Conservation (phyloP, 1,284 basidiomycete species). For the Ceratorhiza oryzae-sativae region DNA sequence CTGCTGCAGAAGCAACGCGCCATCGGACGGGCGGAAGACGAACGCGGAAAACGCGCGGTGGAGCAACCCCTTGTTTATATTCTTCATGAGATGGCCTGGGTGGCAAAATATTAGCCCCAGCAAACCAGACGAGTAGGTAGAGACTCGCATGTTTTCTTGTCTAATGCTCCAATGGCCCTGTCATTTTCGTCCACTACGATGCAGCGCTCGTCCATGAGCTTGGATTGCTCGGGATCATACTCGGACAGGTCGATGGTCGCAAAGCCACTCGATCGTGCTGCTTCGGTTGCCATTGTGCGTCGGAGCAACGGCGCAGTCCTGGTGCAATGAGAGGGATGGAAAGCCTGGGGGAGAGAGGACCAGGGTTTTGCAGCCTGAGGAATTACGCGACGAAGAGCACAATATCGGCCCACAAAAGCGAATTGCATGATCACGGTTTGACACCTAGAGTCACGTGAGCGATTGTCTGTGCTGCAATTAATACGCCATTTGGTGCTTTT, state of each 20-base stretch:
- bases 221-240: slow-evolving; percentile 82
- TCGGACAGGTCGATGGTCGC: slow-evolving; percentile 73
- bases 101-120: not conserved
- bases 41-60: slow-evolving; percentile 99
- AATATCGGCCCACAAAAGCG: slow-evolving; percentile 32
- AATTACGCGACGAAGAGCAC: slow-evolving; percentile 8
- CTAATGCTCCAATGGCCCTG: slow-evolving; percentile 85
- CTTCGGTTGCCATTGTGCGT: slow-evolving; percentile 34
- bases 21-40: slow-evolving; percentile 93
- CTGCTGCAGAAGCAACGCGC: slow-evolving; percentile 94
- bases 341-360: not conserved
- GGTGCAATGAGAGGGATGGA: not conserved
- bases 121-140: not conserved
- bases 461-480: not conserved
- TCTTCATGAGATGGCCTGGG: slow-evolving; percentile 95
- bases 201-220: slow-evolving; percentile 97
- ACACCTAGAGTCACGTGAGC: not conserved
- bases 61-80: slow-evolving; percentile 92
- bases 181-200: slow-evolving; percentile 95
- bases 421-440: slow-evolving; percentile 29
- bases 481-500: not conserved
- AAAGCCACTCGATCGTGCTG: slow-evolving; percentile 50
- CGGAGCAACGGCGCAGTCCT: not conserved
- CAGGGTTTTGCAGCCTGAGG: not conserved
- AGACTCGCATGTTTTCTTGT: slow-evolving; percentile 94